Evolutionary conservation across 129 eudicot genomes (phyloP).

Genomic region (Oenanthe sinensis): DNA sequence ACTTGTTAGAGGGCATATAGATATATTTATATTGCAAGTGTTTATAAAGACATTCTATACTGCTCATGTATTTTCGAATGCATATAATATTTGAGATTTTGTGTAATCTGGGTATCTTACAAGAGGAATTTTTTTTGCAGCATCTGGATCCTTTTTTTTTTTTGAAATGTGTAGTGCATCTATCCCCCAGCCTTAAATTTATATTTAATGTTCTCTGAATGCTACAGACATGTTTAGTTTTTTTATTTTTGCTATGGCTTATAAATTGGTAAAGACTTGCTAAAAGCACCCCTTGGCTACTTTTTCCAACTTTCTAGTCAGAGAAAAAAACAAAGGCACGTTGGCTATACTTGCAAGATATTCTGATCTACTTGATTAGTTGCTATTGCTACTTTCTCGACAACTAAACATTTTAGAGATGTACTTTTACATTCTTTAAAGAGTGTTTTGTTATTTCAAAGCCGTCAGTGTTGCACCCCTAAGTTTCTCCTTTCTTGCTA

Average conservation of each 20-base stretch:
- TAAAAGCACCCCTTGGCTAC: background rate
- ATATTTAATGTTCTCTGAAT: background rate
- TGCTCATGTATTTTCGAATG: background rate
- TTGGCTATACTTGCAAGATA: background rate
- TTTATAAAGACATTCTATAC: background rate
- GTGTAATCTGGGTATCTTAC: background rate
- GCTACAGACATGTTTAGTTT: background rate
- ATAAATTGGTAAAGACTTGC: background rate
- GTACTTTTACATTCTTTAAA: background rate
- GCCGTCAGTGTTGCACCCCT: background rate
- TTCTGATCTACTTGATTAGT: background rate
- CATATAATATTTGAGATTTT: background rate
- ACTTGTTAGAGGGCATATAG: background rate
- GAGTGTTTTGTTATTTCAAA: background rate
- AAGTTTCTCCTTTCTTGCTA: background rate
- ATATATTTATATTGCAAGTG: background rate
- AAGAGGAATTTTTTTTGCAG: background rate
- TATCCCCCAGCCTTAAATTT: background rate
- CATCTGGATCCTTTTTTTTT: background rate
- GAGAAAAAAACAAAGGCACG: background rate
- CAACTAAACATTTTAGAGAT: background rate
- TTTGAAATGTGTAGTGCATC: background rate
- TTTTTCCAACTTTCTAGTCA: background rate
- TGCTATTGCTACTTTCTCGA: background rate
- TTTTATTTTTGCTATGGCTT: background rate